Evolutionary conservation across 2,329 filamentous ascomycete genomes (phyloP), one percentile per base, ranked within the genome.

Genomic region (Coleophoma crateriformis): DNA sequence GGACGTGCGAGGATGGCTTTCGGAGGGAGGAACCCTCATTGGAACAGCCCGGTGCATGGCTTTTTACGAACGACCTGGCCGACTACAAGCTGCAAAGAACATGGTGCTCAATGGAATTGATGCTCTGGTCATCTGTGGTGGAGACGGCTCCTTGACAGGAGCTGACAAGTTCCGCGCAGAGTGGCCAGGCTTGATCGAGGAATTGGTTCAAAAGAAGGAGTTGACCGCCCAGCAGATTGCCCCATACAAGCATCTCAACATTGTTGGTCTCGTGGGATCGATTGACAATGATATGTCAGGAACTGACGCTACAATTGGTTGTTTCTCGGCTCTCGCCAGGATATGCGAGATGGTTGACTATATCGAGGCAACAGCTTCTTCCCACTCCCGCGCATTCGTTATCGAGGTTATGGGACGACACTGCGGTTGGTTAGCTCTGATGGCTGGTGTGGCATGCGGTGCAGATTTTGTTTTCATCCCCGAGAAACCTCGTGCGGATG

Each of bases 211-310:
- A 45, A 87, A 71, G 3, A 83, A 84, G 47, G 78, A 92, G 63
- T 76, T 96, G 61, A 85, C 81, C 7, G 63, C 73, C 40, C 79
- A 85, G 50, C 85, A 96, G 65, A 72, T 89, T 51, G 75, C 82
- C 42, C 87, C 88, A 2, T 95, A 90, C 76, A 79, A 80, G 63
- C 84, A 95, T 59, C 80, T 99, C 64, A 99, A 97, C 71, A 96
- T 99, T 58, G 92, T 97, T 48, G 94, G 94, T 44, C 76, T 97
- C 46, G 94, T 99, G 27, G 94, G 94, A 50, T 96, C 90, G 48
- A 99, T 99, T 64, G 94, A 99, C 77, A 99, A 99, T 66, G 94
- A 99, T 66, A 87, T 99, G 71, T 95, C 91, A 45, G 90, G 90
- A 56, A 99, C 94, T 12, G 94, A 99, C 69, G 92, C 94, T 51